Evolutionary conservation across 192 early-diverging fungal genomes (phyloP).

Genomic region (Rhizophagus sp.): DNA sequence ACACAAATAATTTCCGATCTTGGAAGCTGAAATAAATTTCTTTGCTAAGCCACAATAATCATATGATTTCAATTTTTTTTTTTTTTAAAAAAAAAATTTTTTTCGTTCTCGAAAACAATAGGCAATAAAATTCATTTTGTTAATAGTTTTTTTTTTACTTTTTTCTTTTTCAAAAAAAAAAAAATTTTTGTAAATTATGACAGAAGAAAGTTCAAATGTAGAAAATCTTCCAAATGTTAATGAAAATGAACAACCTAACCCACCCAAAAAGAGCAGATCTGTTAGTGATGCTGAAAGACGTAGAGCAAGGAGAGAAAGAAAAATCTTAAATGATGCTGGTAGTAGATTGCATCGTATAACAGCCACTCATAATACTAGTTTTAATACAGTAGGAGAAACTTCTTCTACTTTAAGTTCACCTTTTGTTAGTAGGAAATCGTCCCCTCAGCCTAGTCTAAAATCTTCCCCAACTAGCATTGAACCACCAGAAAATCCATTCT

Average conservation of each 20-base stretch:
- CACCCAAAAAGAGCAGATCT: conserved; percentile 9
- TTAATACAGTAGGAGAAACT: neutral
- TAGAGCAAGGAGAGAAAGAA: neutral
- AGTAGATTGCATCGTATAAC: conserved; percentile 8
- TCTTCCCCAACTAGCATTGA: conserved; percentile 22
- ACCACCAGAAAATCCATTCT: conserved; percentile 18
- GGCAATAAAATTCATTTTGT: no score
- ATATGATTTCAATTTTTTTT: no score
- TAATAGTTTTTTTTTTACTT: no score
- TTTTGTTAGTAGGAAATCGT: neutral
- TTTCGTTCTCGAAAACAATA: no score
- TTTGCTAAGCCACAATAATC: no score
- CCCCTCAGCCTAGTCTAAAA: conserved; percentile 16
- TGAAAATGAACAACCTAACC: neutral
- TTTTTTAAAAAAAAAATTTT: no score
- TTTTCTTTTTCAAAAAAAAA: neutral
- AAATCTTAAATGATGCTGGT: conserved; percentile 4
- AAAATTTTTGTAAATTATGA: neutral
- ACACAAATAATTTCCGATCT: no score
- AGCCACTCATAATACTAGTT: neutral
- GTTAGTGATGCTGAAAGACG: conserved; percentile 18
- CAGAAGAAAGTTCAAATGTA: neutral
- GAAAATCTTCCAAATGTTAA: neutral
- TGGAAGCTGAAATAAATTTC: no score
- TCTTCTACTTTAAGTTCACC: neutral